phyloP scores from a whole-genome alignment of 2,329 filamentous ascomycete genomes.

The Teratosphaeria epicoccoides region DNA sequence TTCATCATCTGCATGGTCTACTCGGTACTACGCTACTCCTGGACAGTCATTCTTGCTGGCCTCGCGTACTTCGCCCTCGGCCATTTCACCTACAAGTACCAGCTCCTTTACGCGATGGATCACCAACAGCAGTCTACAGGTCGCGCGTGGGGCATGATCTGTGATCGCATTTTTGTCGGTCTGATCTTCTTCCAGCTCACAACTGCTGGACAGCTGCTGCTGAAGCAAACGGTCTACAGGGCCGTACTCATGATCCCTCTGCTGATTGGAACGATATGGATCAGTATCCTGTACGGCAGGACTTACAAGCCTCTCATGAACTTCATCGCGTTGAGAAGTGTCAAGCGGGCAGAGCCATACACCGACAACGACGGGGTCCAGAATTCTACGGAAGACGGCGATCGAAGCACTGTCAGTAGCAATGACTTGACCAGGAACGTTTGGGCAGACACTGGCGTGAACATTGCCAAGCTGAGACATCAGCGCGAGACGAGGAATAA shows the following conservation, averaged over 20 bases:
- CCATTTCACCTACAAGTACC: conserved; percentile 91
- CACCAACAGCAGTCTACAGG: conserved; percentile 91
- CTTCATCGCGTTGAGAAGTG: conserved; percentile 83
- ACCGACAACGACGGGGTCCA: conserved; percentile 25
- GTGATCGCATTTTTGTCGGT: conserved; percentile 78
- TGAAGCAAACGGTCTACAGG: conserved; percentile 61
- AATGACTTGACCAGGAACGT: conserved; percentile 29
- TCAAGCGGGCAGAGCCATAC: conserved; percentile 51
- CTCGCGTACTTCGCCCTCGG: conserved; percentile 72
- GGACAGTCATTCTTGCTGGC: conserved; percentile 70
- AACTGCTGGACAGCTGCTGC: conserved; percentile 74
- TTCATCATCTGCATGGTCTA: conserved; percentile 96
- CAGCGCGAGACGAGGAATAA: conserved; percentile 11
- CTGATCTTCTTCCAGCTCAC: conserved; percentile 82
- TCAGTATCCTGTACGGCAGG: conserved; percentile 66
- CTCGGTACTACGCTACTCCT: conserved; percentile 71
- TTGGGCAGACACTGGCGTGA: conserved; percentile 19
- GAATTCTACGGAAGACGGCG: conserved; percentile 3
- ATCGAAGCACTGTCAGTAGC: conserved; percentile 14
- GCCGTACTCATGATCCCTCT: conserved; percentile 67
- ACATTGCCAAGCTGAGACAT: conserved; percentile 6
- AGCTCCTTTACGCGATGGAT: conserved; percentile 96
- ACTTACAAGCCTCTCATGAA: conserved; percentile 82
- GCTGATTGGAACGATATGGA: conserved; percentile 74
- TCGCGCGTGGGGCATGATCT: conserved; percentile 92